These are phyloP conservation scores for Litsea cubeba DNA, from an alignment of 164 flowering plant genomes.

Conservation along the genomic window DNA sequence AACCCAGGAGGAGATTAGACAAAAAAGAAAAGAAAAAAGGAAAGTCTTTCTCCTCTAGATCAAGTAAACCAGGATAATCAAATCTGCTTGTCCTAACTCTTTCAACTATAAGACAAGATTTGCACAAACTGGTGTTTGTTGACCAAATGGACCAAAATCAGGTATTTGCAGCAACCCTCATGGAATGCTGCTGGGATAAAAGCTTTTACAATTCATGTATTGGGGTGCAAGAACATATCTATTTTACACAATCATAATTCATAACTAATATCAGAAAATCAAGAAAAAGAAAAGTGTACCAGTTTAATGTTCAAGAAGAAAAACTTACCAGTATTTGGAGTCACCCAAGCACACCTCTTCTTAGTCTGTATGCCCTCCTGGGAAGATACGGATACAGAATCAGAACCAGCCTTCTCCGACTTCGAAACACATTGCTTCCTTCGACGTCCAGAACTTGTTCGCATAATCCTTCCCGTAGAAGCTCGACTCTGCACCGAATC, in stretches of 20 bases:
- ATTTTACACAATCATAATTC: no score
- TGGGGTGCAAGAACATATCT: no score
- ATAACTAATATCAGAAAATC: no score
- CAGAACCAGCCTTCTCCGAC: conserved; percentile 24
- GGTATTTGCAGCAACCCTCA: background rate
- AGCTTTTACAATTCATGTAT: no score
- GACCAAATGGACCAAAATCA: background rate
- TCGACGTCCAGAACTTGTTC: conserved; percentile 20
- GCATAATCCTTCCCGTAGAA: conserved; percentile 48
- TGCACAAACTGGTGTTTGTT: background rate
- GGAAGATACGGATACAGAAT: conserved; percentile 13
- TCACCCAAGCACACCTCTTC: conserved; percentile 81
- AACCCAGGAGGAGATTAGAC: background rate
- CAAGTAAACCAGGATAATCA: background rate
- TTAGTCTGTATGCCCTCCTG: conserved; percentile 25
- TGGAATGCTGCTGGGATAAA: background rate
- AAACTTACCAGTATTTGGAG: conserved; percentile 59
- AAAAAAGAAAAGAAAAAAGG: background rate
- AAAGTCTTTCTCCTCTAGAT: background rate
- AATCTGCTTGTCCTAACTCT: background rate
- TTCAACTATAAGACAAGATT: background rate
- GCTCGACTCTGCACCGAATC: conserved; percentile 57
- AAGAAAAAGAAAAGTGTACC: no score
- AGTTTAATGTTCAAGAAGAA: background rate
- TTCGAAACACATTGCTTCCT: conserved; percentile 35